Evolutionary conservation across 768 basidiomycete genomes (phyloP).

Genomic region (Suillus variegatus): DNA sequence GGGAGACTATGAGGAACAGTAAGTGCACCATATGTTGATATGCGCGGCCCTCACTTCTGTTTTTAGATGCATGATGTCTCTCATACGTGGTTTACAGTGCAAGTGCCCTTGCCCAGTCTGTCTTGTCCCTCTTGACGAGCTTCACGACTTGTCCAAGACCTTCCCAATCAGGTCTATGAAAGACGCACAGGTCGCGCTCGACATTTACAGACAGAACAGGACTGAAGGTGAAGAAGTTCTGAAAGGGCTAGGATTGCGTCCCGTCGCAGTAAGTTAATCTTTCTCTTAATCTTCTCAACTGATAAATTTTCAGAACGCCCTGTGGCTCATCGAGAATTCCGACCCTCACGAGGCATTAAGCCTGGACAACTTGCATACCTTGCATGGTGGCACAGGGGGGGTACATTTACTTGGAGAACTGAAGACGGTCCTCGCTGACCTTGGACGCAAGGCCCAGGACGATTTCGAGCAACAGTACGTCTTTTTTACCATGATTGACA

Average conservation of each 20-base stretch:
- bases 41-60: too few species aligned
- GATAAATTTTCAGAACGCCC: too few species aligned
- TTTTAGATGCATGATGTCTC: slow-evolving; percentile 36
- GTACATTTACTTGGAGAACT: slow-evolving; percentile 32
- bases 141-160: slow-evolving; percentile 16
- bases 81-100: slow-evolving; percentile 30
- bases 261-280: too few species aligned
- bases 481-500: too few species aligned
- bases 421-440: slow-evolving; percentile 18
- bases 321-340: slow-evolving; percentile 36
- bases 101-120: slow-evolving; percentile 38
- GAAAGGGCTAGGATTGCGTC: slow-evolving; percentile 7
- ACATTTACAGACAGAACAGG: background rate
- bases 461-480: background rate
- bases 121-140: slow-evolving; percentile 30
- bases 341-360: slow-evolving; percentile 35
- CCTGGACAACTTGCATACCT: slow-evolving; percentile 40
- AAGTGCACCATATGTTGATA: too few species aligned
- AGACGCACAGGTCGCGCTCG: background rate
- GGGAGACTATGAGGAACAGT: slow-evolving; percentile 33
- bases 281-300: too few species aligned
- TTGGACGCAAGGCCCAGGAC: background rate
- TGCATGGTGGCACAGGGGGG: slow-evolving; percentile 31
- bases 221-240: slow-evolving; percentile 8
- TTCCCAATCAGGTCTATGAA: background rate